phyloP scores from a whole-genome alignment of 345 rosid species.

The Melaleuca quinquenervia region DNA sequence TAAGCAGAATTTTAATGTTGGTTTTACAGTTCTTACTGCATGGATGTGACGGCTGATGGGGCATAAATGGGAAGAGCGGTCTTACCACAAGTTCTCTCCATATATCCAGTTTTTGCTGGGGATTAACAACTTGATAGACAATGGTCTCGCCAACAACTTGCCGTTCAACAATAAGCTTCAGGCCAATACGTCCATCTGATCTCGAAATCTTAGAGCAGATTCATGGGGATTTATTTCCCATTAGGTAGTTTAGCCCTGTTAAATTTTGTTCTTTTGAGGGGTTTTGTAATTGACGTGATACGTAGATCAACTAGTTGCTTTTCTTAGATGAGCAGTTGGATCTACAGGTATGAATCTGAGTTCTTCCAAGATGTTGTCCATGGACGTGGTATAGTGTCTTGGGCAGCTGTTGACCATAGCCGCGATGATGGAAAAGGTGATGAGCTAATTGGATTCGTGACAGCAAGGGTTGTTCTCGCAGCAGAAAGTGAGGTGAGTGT shows the following conservation, averaged over 20 bases:
- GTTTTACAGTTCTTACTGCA: background rate
- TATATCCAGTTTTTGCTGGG: background rate
- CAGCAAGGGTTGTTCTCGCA: constrained; percentile 64
- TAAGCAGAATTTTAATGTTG: background rate
- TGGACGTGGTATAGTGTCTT: constrained; percentile 68
- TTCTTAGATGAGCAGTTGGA: background rate
- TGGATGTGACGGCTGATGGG: background rate
- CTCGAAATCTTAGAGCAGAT: constrained; percentile 57
- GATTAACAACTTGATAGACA: background rate
- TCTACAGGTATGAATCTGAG: constrained; percentile 83
- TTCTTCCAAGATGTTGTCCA: constrained; percentile 82
- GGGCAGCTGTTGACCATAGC: constrained; percentile 90
- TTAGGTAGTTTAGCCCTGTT: constrained; percentile 31
- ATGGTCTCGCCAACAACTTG: constrained; percentile 38
- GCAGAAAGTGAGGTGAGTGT: constrained; percentile 68
- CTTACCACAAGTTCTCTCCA: background rate
- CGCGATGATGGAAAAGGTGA: constrained; percentile 57
- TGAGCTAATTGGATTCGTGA: constrained; percentile 87
- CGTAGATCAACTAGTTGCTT: background rate
- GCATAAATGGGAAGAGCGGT: background rate
- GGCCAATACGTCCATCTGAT: constrained; percentile 69
- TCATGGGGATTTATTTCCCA: constrained; percentile 74
- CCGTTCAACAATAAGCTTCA: constrained; percentile 55
- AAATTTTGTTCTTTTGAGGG: background rate
- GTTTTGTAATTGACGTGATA: constrained; percentile 3